Evolutionary conservation across 2,329 filamentous ascomycete genomes (phyloP), one percentile per base, ranked within the genome.

Genomic region (Aspergillus sp.): DNA sequence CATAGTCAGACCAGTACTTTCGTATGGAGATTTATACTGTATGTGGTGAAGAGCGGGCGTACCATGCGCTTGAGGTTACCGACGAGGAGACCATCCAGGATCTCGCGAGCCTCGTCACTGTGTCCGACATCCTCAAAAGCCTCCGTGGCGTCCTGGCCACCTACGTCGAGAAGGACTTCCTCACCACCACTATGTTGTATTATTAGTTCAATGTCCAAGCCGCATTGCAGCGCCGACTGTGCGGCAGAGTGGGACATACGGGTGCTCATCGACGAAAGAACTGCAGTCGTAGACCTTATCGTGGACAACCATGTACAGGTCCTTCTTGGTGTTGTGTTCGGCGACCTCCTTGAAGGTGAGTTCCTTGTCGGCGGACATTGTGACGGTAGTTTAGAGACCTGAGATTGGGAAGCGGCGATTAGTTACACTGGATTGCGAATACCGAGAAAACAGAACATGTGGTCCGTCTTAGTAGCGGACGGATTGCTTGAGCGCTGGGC

Each of bases 51-150:
- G 47, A 52, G 32, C n/a, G 9, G 59, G 74, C 86, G 70, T 84
- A 96, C 91, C 82, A 85, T 75, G 76, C 91, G 85, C 87, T 96
- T 96, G 75, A 97, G 78, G 38, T 74, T 82, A 64, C 91, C 93
- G 65, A 95, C 83, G 52, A 87, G 78, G 64, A 96, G 81, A 71
- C 86, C 85, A 32, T 89, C 87, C 57, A 99, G 87, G 66, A 96
- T 93, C 82, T 98, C 93, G 66, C 95, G 89, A 66, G 95, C 95
- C 83, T 99, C 95, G 78, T 99, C 95, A 71, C 90, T 96, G 89
- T 99, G 95, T 73, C 95, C 95, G 71, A 99, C 95, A 79, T 99
- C 95, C 82, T 99, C 95, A 75, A 99, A 99, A 61, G 95, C 93
- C 81, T 98, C 95, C 69, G 93, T 96, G 71, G 90, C 89, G 78